Conservation (phyloP, 768 basidiomycete species). For the Termitomyces sp. region DNA sequence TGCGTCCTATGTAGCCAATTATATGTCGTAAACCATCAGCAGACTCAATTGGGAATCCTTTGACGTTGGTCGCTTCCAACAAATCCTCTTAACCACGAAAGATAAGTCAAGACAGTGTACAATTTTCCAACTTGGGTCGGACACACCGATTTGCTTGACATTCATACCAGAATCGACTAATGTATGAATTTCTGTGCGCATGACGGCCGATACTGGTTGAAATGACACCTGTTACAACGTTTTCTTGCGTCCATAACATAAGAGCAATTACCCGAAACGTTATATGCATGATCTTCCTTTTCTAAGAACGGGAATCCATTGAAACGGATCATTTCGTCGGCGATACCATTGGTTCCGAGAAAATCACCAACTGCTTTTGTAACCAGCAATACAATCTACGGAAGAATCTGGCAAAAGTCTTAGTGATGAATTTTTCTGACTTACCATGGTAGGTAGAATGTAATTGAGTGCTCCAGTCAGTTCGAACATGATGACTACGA, state of each 20-base stretch:
- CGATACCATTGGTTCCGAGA: constrained; percentile 88
- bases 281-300: constrained; percentile 89
- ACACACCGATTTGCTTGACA: constrained; percentile 74
- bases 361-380: constrained; percentile 97
- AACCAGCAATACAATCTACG: constrained; percentile 88
- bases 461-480: constrained; percentile 96
- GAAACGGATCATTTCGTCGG: constrained; percentile 95
- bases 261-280: constrained; percentile 69
- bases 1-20: constrained; percentile 83
- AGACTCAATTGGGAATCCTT: constrained; percentile 88
- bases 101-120: background rate
- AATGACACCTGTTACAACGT: background rate
- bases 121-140: background rate
- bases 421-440: constrained; percentile 9
- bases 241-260: background rate
- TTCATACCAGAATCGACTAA: constrained; percentile 72
- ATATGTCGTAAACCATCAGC: constrained; percentile 54
- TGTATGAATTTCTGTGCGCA: constrained; percentile 75
- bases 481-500: constrained; percentile 99
- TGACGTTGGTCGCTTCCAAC: constrained; percentile 67
- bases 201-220: constrained; percentile 74
- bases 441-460: constrained; percentile 95
- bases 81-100: constrained; percentile 47
- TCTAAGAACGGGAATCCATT: constrained; percentile 97
- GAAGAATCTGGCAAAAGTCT: constrained; percentile 2